These are phyloP conservation scores for Boletus rubescentipes DNA, from an alignment of 768 basidiomycete genomes.

Conservation along the genomic window DNA sequence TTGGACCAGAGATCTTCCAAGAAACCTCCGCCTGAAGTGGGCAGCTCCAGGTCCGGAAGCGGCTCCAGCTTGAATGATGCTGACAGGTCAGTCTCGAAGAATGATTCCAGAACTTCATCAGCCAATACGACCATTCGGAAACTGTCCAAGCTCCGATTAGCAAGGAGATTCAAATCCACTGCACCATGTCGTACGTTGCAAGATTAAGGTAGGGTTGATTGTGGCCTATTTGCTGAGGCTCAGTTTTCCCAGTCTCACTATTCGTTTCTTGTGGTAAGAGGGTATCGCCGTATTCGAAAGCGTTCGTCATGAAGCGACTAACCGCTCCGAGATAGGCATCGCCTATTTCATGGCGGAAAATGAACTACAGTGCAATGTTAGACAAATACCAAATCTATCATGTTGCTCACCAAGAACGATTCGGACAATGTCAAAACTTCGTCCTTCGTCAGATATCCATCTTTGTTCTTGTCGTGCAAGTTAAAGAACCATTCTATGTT, in stretches of 20 bases:
- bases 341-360: conserved; percentile 95
- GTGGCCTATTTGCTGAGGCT: conserved; percentile 53
- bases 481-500: conserved; percentile 99
- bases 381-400: neutral
- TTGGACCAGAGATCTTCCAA: conserved; percentile 86
- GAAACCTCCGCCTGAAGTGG: conserved; percentile 57
- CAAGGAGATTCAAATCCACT: conserved; percentile 1
- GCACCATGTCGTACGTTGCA: conserved; percentile 57
- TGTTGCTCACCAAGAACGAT: conserved; percentile 75
- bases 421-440: conserved; percentile 95
- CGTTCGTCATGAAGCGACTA: conserved; percentile 96
- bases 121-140: conserved; percentile 99
- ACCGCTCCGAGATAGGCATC: conserved; percentile 96
- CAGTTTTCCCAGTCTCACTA: conserved; percentile 36
- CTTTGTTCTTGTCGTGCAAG: conserved; percentile 93
- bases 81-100: conserved; percentile 92
- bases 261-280: conserved; percentile 53
- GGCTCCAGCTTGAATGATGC: conserved; percentile 81
- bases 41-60: conserved; percentile 65
- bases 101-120: conserved; percentile 93
- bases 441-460: conserved; percentile 93
- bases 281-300: conserved; percentile 98
- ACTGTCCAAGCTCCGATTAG: conserved; percentile 37
- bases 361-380: conserved; percentile 62
- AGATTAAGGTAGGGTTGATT: conserved; percentile 94